Percentiles rank a stretch among this genome's conserved stretches.
phyloP scores from a whole-genome alignment of 148 eudicot genomes.

The Beta vulgaris region DNA sequence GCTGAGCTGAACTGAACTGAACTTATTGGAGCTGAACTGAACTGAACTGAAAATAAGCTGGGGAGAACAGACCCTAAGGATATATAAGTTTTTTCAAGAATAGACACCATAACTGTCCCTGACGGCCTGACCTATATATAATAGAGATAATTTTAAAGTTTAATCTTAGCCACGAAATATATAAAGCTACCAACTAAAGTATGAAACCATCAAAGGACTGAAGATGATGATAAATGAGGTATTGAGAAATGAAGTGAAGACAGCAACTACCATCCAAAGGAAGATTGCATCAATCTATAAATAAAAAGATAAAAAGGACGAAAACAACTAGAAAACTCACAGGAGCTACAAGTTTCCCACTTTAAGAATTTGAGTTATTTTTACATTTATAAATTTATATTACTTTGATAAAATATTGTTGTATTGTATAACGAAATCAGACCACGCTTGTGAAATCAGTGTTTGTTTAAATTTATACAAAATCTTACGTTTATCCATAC shows the following conservation, averaged over 20 bases:
- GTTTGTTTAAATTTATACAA: too few species aligned
- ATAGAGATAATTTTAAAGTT: not conserved
- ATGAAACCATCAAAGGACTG: not conserved
- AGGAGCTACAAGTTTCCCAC: conserved; percentile 7
- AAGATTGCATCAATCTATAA: not conserved
- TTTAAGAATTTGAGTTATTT: too few species aligned
- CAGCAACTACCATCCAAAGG: conserved; percentile 9
- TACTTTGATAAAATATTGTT: not conserved
- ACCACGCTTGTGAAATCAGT: too few species aligned
- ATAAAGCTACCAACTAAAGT: not conserved
- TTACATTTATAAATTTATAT: too few species aligned
- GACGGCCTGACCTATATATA: too few species aligned
- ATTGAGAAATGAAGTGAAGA: not conserved
- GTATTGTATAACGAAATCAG: not conserved
- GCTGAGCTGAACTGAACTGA: too few species aligned
- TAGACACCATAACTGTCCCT: too few species aligned
- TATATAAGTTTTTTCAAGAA: too few species aligned
- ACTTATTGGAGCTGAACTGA: too few species aligned
- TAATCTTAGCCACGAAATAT: not conserved
- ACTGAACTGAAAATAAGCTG: too few species aligned
- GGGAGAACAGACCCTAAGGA: too few species aligned
- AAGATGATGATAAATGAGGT: conserved; percentile 7
- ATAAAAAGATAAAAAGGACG: conserved; percentile 1
- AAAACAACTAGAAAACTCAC: conserved; percentile 18
- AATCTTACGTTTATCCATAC: too few species aligned